Evolutionary conservation across 2,329 filamentous ascomycete genomes (phyloP), one percentile per base, ranked within the genome.

Genomic region (Ilyonectria sp.): DNA sequence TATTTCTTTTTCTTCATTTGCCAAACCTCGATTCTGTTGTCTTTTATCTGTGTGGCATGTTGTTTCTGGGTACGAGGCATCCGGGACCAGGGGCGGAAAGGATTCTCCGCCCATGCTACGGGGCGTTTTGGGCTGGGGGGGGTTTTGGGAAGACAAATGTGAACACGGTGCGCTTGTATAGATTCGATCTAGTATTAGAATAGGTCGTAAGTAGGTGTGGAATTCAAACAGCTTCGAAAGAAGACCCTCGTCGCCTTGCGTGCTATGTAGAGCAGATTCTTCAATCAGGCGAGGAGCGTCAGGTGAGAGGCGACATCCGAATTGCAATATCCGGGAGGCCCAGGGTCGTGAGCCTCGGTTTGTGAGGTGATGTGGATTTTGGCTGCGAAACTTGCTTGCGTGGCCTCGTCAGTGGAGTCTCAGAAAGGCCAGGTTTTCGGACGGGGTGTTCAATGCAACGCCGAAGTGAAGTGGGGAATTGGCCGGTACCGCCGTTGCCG

Each of bases 131-230:
- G 74, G 66, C 67, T 68, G 70, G 74, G 69, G 72, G 67, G 53
- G 55, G 63, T 69, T 75, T 75, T 74, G 67, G 74, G 74, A 75
- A 75, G 74, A 76, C 69, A 75, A 64, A 75, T 75, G 74, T 75
- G 74, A 74, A 69, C 68, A 75, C 63, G 74, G 74, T 75, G 74
- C 72, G 66, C 70, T 76, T 75, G 74, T 75, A 75, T 75, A 75
- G 74, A 75, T 76, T 75, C 69, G 56, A 75, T 75, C 72, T 75
- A 75, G 74, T 71, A 68, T 74, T 75, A 75, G 74, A 70, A 66
- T 65, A 75, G 74, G 71, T 71, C 74, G 73, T 61, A 75, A 71
- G 71, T 71, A 69, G 71, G 66, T 67, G 72, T 73, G 72, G 67
- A 74, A 75, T 75, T 71, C 56, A 72, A 64, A 59, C 54, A 56